Evolutionary conservation across 1,139 yeast genomes (phyloP), one percentile per base, ranked within the genome.

Genomic region (Candida tunisiensis): DNA sequence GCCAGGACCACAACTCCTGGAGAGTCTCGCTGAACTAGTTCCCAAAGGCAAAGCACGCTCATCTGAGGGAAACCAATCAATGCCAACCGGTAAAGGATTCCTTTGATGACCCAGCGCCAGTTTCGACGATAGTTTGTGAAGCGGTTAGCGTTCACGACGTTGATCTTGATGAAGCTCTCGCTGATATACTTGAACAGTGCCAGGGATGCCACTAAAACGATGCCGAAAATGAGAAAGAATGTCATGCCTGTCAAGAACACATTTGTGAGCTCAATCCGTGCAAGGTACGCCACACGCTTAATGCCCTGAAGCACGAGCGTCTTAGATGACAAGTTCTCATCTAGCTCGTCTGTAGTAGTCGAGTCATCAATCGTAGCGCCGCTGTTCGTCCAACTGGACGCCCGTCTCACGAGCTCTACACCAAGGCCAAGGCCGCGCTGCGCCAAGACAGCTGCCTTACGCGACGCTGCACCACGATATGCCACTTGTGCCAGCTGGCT

Each of bases 241-340:
- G 75, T 73, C 25, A 83, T 68, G 34, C 91, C 83, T 0, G 98
- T 88, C 56, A 85, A 60, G 51, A 85, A 91, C 34, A 91, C 53
- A 45, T 71, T 72, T 15, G 95, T 75, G 39, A 82, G 62, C 54
- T 88, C 98, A 41, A 88, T 83, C 22, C 69, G 67, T 7, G 94
- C 82, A 39, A 74, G 57, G 48, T 62, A 88, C 0, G 95, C 74
- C 6, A 85, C 94, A 53, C 98, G 73, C 52, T 82, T 83, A 37
- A 91, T 74, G 38, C 98, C 98, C 48, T 93, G 68, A 30, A 88
- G 57, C 21, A 85, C 74, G 45, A 85, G 61, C 27, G 82, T 78
- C 45, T 74, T 75, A 9, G 77, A 59, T 1, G 70, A 45, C 26
- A 66, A 44, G 32, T 60, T 49, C 4, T 62, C 48, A 34, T 70